A percentile compares a stretch with the other conserved stretches of the same genome.
These are phyloP conservation scores for Linanthus parryae DNA, from an alignment of 148 eudicot genomes.

Conservation along the genomic window DNA sequence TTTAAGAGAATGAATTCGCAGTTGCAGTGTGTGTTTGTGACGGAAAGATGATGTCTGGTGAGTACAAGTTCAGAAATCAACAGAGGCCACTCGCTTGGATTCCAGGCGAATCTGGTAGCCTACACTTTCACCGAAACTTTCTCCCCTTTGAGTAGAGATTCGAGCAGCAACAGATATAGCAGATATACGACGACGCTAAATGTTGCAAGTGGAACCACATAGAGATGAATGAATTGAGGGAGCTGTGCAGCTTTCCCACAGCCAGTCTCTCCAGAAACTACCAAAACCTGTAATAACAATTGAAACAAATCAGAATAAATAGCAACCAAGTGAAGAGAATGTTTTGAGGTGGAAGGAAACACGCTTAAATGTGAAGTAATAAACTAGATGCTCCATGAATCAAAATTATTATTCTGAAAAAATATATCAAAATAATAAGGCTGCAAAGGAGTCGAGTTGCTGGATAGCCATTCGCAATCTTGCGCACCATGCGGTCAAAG, in stretches of 20 bases:
- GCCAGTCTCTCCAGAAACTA: constrained; percentile 99
- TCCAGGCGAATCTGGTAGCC: constrained; percentile 96
- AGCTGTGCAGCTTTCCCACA: constrained; percentile 99
- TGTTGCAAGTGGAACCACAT: constrained; percentile 75
- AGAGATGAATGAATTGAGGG: constrained; percentile 79
- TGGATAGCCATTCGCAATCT: too few relatives aligned
- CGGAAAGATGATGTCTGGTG: too few relatives aligned
- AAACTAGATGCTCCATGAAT: not conserved
- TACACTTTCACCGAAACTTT: constrained; percentile 80
- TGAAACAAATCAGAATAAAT: constrained; percentile 5
- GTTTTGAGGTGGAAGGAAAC: not conserved
- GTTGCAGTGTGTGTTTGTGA: too few relatives aligned
- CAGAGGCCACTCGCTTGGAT: constrained; percentile 70
- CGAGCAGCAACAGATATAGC: constrained; percentile 95
- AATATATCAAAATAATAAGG: too few relatives aligned
- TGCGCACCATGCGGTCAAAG: too few relatives aligned
- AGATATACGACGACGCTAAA: constrained; percentile 97
- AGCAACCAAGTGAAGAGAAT: not conserved
- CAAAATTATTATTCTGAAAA: too few relatives aligned
- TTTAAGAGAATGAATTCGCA: too few relatives aligned
- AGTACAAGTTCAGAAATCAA: too few relatives aligned
- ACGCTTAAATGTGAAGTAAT: not conserved
- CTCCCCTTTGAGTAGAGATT: constrained; percentile 92
- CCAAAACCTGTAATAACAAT: constrained; percentile 57
- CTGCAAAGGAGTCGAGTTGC: too few relatives aligned